Evolutionary conservation across 768 basidiomycete species (phyloP), one percentile per base, ranked within the genome.

Genomic region (Lactarius vividus): DNA sequence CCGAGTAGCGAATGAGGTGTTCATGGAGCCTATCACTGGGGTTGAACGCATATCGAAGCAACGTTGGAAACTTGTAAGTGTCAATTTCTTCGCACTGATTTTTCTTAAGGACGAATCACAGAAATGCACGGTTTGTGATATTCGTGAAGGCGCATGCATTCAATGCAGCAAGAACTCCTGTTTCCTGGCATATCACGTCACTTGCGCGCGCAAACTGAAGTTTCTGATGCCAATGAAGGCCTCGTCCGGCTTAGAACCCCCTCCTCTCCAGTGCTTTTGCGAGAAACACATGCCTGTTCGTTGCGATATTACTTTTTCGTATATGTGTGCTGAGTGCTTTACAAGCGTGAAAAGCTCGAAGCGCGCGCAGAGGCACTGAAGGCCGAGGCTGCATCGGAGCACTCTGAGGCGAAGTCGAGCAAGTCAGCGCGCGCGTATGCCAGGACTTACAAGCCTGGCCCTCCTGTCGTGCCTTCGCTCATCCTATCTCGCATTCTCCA

Each of bases 1-100:
- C 16, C 85, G 88, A 28, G 92, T 98, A 1, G 88, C 88, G 23
- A 98, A 98, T 75, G 89, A 94, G 52, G 90, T 94, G 13, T 97
- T 98, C 74, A 98, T 98, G 97, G 97, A 99, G 72, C 97, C 97
- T 13, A 88, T 99, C 33, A 92, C 93, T 2, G 93, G 92, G 4
- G 83, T 94, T 0, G 93, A 98, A 59, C 85, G 81, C 68, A 91
- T 99, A 55, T 86, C 89, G 1, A 98, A 95, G 74, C 88, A 87
- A 71, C 82, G 96, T 10, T 98, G 96, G 96, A 97, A 90, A 76
- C 82, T 99, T 72, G 96, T 97, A 64, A 72, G 93, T 68, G 29
- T 16, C 0, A n/a, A 33, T 4, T 37, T 18, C 40, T 23, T 4
- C n/a, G 5, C 26, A 46, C 10, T 29, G 28, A 10, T 11, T 5